Base-by-base conservation (phyloP, 192 early-diverging fungal species). In the Coemansia sp. region DNA sequence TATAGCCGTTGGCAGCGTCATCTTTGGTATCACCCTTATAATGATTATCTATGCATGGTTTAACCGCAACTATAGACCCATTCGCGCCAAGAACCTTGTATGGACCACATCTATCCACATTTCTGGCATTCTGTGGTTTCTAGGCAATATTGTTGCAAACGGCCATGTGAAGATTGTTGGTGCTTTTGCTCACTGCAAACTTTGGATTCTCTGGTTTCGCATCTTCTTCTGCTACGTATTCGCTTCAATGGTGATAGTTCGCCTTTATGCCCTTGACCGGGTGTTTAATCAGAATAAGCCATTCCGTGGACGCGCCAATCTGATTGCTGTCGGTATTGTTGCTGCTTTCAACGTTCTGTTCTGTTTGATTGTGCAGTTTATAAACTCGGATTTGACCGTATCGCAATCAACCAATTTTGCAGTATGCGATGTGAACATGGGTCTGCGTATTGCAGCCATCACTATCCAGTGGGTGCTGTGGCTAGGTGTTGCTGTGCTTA, bases 221-320 rank as follows among this genome's bases (percentile, higher is more conserved):
- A 51, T 75, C 7, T 34, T 75, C 17, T 72, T 72, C 38, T 75
- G 69, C 34, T 75, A 62, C 32, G 31, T 72, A 45, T 80, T 60
- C 38, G 72, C 72, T 5, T 32, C 71, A 18, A 34, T 80, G 62
- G 60, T 62, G 22, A 69, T 80, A 32, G 66, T 75, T 36, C 72
- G 77, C 18, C 71, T 80, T 32, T 74, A 59, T 63, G 77, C 77
- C 4, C 69, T 80, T 1, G 72, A 80, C 59, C 72, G 77, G 20
- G 77, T 80, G 36, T 80, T 80, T 42, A 80, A 72, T 50, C 77
- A 80, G 56, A 56, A 70, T 28, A 80, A 80, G 66, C 72, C 77
- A 16, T 80, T 80, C 49, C 69, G 69, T 33, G 68, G 68, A 2
- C 60, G 60, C 33, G 66, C 62, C 30, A 62, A 50, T 38, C 14